Conservation (phyloP, 2,329 filamentous ascomycete genomes). For the Curvularia lunata region DNA sequence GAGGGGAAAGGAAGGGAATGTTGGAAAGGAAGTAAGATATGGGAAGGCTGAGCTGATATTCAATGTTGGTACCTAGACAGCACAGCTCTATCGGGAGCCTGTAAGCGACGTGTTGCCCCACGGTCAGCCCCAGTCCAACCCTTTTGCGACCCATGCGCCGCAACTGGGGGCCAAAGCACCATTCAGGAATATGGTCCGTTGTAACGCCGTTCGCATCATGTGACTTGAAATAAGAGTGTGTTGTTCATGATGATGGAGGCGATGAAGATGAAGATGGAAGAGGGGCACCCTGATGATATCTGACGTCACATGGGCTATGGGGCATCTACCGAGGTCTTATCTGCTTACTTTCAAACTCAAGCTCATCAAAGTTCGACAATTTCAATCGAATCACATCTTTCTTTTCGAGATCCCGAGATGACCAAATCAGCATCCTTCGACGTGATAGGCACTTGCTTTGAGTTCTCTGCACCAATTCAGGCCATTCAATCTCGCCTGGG, state of each 20-base stretch:
- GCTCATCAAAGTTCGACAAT: background rate
- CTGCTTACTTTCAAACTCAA: background rate
- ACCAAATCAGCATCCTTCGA: conserved; percentile 34
- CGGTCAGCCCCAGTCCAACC: conserved; percentile 3
- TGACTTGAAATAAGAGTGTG: background rate
- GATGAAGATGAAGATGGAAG: background rate
- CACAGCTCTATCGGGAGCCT: conserved; percentile 7
- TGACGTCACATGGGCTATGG: conserved; percentile 16
- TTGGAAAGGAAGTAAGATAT: background rate
- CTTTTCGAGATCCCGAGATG: conserved; percentile 10
- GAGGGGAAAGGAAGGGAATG: background rate
- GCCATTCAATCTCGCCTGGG: conserved; percentile 27
- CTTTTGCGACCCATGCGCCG: conserved; percentile 1
- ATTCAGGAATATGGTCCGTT: conserved; percentile 2
- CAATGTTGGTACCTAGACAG: conserved; percentile 12
- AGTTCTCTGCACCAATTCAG: conserved; percentile 26
- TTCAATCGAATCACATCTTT: background rate
- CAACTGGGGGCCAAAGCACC: conserved; percentile 13
- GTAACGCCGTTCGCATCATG: background rate
- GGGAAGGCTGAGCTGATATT: conserved; percentile 11
- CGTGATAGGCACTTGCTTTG: conserved; percentile 37
- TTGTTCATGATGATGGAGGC: background rate
- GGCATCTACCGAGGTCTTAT: background rate
- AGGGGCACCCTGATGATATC: background rate
- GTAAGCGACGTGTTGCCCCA: conserved; percentile 4